Conservation (phyloP, 257 asterid species). For the Asclepias syriaca region DNA sequence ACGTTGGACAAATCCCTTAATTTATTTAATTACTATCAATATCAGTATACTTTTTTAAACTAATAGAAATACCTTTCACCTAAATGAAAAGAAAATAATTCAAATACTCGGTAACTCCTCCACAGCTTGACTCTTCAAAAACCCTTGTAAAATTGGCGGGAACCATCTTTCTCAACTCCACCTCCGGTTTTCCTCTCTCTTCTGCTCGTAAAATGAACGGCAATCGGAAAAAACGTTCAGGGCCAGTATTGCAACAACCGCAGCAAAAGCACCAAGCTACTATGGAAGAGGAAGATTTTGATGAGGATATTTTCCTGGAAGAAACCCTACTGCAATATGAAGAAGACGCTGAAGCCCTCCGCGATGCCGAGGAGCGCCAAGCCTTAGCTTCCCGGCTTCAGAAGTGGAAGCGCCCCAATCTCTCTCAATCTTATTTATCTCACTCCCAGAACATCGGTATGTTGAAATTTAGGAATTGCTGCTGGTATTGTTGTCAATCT, state of each 20-base stretch:
- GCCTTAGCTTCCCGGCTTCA: conserved; percentile 52
- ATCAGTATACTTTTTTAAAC: no score
- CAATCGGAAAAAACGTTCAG: conserved; percentile 52
- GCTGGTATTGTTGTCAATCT: conserved; percentile 5
- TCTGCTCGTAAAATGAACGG: conserved; percentile 33
- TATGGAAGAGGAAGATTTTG: conserved; percentile 75
- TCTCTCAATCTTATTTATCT: conserved; percentile 43
- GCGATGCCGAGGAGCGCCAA: conserved; percentile 44
- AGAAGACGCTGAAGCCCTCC: conserved; percentile 48
- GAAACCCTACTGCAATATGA: conserved; percentile 77
- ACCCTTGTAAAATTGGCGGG: conserved; percentile 43
- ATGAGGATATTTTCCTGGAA: conserved; percentile 81
- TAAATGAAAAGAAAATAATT: no score
- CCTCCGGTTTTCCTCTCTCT: conserved; percentile 19
- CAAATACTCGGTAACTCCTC: background rate
- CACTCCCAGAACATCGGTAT: conserved; percentile 59
- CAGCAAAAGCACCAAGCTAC: conserved; percentile 53
- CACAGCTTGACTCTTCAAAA: background rate
- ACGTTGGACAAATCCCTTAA: no score
- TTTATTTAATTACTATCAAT: no score
- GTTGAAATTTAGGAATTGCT: conserved; percentile 9
- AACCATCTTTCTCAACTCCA: conserved; percentile 12
- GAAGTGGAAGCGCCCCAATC: conserved; percentile 80
- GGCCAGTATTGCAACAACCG: conserved; percentile 37
- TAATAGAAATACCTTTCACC: no score